Evolutionary conservation across 768 basidiomycete genomes (phyloP).

Genomic region (Tulasnella sp.): DNA sequence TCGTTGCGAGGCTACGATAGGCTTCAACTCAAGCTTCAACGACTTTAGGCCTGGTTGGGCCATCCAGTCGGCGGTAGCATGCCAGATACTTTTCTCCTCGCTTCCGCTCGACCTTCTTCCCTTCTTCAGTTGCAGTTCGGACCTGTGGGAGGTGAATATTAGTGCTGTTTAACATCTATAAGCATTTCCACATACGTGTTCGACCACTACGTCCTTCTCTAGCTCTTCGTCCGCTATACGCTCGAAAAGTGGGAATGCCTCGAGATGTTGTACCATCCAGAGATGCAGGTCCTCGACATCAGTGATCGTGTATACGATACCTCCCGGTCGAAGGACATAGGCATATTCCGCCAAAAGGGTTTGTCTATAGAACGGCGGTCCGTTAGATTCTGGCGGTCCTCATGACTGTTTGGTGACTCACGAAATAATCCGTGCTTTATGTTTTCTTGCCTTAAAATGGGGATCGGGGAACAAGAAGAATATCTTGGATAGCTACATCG

Average conservation of each 20-base stretch:
- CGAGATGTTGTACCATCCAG: constrained; percentile 95
- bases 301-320: constrained; percentile 96
- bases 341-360: constrained; percentile 98
- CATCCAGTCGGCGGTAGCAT: constrained; percentile 72
- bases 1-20: neutral
- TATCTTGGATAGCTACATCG: constrained; percentile 67
- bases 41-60: neutral
- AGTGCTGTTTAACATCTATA: neutral
- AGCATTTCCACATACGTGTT: constrained; percentile 51
- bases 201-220: constrained; percentile 79
- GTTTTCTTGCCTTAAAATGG: constrained; percentile 96
- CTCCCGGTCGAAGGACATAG: constrained; percentile 88
- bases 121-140: constrained; percentile 89
- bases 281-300: constrained; percentile 92
- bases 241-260: constrained; percentile 85
- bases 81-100: constrained; percentile 89
- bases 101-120: constrained; percentile 94
- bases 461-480: constrained; percentile 99
- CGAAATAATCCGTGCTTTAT: constrained; percentile 98
- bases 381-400: neutral
- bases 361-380: constrained; percentile 49
- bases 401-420: constrained; percentile 37
- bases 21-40: neutral
- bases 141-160: constrained; percentile 48
- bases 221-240: constrained; percentile 73